phyloP scores from a whole-genome alignment of 495 filamentous ascomycete genomes.

The Penicillium verhagenii region DNA sequence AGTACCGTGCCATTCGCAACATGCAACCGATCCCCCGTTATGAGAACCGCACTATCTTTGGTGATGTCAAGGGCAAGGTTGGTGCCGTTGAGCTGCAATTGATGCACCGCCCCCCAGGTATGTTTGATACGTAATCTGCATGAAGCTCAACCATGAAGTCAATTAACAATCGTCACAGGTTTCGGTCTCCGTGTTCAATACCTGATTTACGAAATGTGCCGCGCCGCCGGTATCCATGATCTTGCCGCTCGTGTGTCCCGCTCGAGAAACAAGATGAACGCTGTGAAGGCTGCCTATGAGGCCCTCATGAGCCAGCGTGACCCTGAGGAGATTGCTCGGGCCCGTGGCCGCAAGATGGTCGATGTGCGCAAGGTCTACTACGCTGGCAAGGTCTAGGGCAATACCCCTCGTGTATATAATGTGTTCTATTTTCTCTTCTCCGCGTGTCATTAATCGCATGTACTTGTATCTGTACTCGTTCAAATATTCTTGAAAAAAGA shows the following conservation, averaged over 20 bases:
- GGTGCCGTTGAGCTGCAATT: constrained; percentile 79
- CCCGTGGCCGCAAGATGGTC: constrained; percentile 87
- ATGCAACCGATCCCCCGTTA: constrained; percentile 86
- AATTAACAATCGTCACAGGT: constrained; percentile 47
- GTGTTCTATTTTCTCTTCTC: constrained; percentile 27
- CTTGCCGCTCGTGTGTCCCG: constrained; percentile 75
- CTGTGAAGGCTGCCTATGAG: constrained; percentile 82
- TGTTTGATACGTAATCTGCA: constrained; percentile 23
- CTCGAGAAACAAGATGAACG: constrained; percentile 92
- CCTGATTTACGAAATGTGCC: constrained; percentile 89
- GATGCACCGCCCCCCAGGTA: constrained; percentile 83
- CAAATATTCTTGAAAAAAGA: constrained; percentile 14
- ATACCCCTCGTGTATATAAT: constrained; percentile 44
- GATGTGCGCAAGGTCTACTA: constrained; percentile 98
- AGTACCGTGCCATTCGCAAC: constrained; percentile 74
- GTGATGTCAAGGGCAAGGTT: constrained; percentile 79
- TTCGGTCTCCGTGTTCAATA: constrained; percentile 90
- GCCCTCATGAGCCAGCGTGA: constrained; percentile 78
- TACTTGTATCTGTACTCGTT: constrained; percentile 28
- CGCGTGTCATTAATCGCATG: constrained; percentile 30
- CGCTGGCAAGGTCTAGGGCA: constrained; percentile 62
- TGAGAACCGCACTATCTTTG: constrained; percentile 87
- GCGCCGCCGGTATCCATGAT: constrained; percentile 78
- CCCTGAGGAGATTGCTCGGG: constrained; percentile 85
- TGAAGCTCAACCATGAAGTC: background rate